Percentiles rank a stretch among this genome's conserved stretches.
phyloP scores from a whole-genome alignment of 768 basidiomycete genomes.

The Mycena maculata region DNA sequence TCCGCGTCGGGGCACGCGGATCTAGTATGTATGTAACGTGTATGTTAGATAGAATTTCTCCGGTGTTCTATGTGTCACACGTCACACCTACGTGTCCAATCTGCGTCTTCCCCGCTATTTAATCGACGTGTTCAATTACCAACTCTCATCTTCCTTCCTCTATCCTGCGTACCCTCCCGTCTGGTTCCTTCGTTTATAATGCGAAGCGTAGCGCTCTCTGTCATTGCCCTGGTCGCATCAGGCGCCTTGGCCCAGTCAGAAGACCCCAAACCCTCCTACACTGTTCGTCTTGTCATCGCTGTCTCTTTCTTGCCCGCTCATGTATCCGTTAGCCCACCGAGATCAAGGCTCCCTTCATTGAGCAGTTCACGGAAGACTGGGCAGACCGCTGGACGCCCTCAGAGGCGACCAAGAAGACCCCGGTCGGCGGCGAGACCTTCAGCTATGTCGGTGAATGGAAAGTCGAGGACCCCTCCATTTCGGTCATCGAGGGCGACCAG shows the following conservation, averaged over 20 bases:
- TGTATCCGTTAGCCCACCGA: constrained; percentile 67
- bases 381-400: constrained; percentile 94
- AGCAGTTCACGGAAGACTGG: constrained; percentile 97
- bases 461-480: constrained; percentile 87
- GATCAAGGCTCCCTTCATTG: constrained; percentile 90
- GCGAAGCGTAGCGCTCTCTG: constrained; percentile 90
- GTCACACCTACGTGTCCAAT: neutral
- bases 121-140: neutral
- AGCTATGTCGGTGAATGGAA: constrained; percentile 98
- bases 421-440: constrained; percentile 95
- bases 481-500: constrained; percentile 85
- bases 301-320: constrained; percentile 30
- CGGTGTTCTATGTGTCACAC: neutral
- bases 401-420: constrained; percentile 97
- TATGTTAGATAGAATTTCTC: constrained; percentile 21
- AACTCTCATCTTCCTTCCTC: constrained; percentile 42
- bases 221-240: constrained; percentile 75
- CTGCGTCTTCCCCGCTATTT: too few species aligned
- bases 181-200: constrained; percentile 83
- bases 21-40: constrained; percentile 52
- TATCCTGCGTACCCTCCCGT: constrained; percentile 50
- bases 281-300: constrained; percentile 55
- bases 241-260: constrained; percentile 71
- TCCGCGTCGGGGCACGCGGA: constrained; percentile 98
- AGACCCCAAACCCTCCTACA: constrained; percentile 75